These are phyloP conservation scores for California macrophylla DNA, from an alignment of 441 rosid genomes.

Conservation along the genomic window DNA sequence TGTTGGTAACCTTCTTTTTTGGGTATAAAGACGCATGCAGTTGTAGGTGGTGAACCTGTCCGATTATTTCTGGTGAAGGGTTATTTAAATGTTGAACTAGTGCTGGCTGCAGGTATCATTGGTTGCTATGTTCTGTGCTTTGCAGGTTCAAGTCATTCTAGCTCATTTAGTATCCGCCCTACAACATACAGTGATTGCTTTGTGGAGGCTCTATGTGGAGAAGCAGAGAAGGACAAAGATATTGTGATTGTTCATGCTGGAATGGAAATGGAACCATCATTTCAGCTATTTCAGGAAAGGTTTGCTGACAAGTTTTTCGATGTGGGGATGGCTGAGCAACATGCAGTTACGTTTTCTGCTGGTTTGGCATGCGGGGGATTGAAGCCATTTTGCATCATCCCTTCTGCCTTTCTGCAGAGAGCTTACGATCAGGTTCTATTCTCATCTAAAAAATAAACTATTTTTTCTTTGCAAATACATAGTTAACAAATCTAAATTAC, in stretches of 20 bases:
- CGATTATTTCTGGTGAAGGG: too few relatives aligned
- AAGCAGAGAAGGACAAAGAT: conserved; percentile 80
- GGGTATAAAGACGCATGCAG: too few relatives aligned
- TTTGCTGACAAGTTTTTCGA: conserved; percentile 67
- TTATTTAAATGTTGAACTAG: too few relatives aligned
- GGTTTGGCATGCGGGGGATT: conserved; percentile 87
- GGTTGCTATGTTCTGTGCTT: not conserved
- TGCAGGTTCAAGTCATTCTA: conserved; percentile 27
- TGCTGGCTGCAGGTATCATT: too few relatives aligned
- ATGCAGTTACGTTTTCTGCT: conserved; percentile 88
- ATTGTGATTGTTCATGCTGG: conserved; percentile 77
- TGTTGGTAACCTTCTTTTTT: too few relatives aligned
- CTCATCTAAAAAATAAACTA: not conserved
- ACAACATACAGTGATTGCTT: conserved; percentile 74
- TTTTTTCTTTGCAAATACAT: too few relatives aligned
- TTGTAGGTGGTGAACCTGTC: too few relatives aligned
- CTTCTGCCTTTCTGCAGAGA: conserved; percentile 81
- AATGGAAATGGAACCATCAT: conserved; percentile 61
- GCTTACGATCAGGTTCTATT: conserved; percentile 80
- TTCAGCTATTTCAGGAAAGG: conserved; percentile 52
- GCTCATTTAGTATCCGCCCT: conserved; percentile 25
- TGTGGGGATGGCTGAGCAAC: conserved; percentile 93
- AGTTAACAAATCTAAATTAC: too few relatives aligned
- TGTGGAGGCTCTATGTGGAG: conserved; percentile 57
- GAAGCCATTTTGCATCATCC: conserved; percentile 85